These are phyloP conservation scores for Geranium brycei DNA, from an alignment of 345 rosid genomes.

Conservation along the genomic window DNA sequence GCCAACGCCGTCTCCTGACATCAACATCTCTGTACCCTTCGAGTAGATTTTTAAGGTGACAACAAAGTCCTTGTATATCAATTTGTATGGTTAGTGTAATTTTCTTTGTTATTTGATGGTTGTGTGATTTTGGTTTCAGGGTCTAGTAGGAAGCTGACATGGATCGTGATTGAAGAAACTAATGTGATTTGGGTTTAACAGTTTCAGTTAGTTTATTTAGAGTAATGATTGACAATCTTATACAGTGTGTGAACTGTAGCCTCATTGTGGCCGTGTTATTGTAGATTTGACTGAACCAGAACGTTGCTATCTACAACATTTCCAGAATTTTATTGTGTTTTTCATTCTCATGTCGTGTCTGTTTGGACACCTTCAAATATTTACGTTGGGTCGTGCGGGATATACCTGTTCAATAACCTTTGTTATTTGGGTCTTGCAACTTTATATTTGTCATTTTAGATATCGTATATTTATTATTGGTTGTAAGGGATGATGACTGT, in stretches of 20 bases:
- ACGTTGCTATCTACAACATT: too few species aligned
- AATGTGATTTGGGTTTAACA: neutral
- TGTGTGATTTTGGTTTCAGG: neutral
- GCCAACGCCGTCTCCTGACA: slow-evolving; percentile 41
- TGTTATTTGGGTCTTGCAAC: too few species aligned
- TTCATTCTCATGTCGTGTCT: neutral
- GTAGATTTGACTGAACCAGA: too few species aligned
- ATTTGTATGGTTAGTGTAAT: neutral
- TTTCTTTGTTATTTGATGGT: neutral
- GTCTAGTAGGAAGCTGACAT: slow-evolving; percentile 1
- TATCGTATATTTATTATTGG: too few species aligned
- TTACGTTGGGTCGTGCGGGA: too few species aligned
- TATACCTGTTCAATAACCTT: too few species aligned
- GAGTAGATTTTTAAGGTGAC: slow-evolving; percentile 16
- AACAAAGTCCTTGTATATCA: neutral
- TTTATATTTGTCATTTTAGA: too few species aligned
- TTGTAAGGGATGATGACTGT: too few species aligned
- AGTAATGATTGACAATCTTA: neutral
- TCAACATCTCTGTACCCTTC: slow-evolving; percentile 27
- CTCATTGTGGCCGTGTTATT: neutral
- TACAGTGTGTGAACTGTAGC: neutral
- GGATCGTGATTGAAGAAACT: neutral
- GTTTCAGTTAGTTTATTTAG: neutral
- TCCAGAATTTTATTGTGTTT: neutral
- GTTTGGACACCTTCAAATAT: too few species aligned